phyloP scores from a whole-genome alignment of 2,329 filamentous ascomycete species.

The Trichoderma harzianum region DNA sequence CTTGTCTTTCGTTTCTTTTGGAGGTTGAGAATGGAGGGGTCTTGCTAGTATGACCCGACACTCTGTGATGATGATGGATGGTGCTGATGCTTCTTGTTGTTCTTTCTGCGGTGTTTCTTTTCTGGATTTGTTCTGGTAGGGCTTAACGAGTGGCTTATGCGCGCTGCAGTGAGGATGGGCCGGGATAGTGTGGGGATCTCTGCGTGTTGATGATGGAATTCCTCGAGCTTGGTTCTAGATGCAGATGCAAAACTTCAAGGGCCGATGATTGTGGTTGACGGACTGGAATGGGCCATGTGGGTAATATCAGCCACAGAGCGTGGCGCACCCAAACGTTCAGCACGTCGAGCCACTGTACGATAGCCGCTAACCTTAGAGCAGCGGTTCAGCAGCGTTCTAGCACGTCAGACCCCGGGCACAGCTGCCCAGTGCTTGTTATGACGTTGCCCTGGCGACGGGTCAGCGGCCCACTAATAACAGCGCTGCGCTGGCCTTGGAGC shows the following conservation, averaged over 20 bases:
- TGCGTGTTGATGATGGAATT: background rate
- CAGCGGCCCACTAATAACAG: slow-evolving; percentile 22
- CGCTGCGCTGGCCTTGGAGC: slow-evolving; percentile 8
- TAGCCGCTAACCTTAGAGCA: background rate
- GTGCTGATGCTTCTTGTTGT: background rate
- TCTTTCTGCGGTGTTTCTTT: background rate
- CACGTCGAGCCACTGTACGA: background rate
- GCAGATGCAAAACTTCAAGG: background rate
- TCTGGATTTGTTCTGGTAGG: background rate
- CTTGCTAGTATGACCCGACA: background rate
- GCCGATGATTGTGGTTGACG: background rate
- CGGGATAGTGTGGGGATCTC: background rate
- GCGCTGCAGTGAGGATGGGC: background rate
- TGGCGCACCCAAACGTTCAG: background rate
- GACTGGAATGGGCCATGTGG: background rate
- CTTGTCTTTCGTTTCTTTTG: background rate
- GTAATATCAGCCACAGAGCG: slow-evolving; percentile 4
- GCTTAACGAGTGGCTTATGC: background rate
- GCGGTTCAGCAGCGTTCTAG: background rate
- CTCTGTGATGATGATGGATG: background rate
- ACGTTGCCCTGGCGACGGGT: slow-evolving; percentile 25
- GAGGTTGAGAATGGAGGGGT: background rate
- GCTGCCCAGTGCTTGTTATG: slow-evolving; percentile 14
- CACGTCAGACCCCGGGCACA: background rate
- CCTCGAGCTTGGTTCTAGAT: background rate